Conservation (phyloP, 225 moss, liverwort and hornwort species). For the Anthoceros angustus region DNA sequence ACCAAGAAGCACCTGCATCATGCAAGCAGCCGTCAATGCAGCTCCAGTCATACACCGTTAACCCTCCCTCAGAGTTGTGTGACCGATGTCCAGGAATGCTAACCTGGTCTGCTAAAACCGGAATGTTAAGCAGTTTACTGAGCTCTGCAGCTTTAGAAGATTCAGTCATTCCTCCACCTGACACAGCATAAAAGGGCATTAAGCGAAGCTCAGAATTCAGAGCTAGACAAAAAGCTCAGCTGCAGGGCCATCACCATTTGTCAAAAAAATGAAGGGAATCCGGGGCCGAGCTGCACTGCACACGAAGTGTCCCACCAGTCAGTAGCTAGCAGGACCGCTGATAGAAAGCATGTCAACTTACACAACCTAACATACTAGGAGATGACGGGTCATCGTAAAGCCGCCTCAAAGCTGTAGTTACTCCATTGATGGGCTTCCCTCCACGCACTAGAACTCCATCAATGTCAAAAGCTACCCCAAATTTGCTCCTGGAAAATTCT, state of each 20-base stretch:
- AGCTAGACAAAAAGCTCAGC: not conserved
- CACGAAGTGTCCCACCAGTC: not conserved
- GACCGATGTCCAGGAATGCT: conserved; percentile 12
- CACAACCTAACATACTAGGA: conserved; percentile 10
- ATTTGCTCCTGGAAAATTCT: conserved; percentile 6
- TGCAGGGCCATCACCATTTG: conserved; percentile 38
- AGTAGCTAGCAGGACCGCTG: not conserved
- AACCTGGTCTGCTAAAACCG: conserved; percentile 57
- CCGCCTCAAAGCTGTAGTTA: conserved; percentile 38
- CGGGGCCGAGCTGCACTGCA: conserved; percentile 39
- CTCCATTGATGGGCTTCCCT: conserved; percentile 30
- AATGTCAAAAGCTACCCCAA: conserved; percentile 81
- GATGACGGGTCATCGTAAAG: conserved; percentile 31
- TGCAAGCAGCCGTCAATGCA: not conserved
- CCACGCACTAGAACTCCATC: conserved; percentile 66
- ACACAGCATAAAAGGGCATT: conserved; percentile 3
- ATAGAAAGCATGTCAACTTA: not conserved
- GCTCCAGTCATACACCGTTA: not conserved
- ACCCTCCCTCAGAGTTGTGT: not conserved
- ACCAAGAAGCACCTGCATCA: conserved; percentile 48
- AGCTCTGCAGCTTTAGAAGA: conserved; percentile 46
- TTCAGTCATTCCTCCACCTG: conserved; percentile 71
- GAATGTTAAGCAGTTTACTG: conserved; percentile 38
- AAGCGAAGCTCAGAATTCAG: not conserved
- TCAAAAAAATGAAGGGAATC: conserved; percentile 66